Percentiles rank a stretch among this genome's conserved stretches.
phyloP scores from a whole-genome alignment of 2,329 filamentous ascomycete species.

The Pseudogymnoascus sp. region DNA sequence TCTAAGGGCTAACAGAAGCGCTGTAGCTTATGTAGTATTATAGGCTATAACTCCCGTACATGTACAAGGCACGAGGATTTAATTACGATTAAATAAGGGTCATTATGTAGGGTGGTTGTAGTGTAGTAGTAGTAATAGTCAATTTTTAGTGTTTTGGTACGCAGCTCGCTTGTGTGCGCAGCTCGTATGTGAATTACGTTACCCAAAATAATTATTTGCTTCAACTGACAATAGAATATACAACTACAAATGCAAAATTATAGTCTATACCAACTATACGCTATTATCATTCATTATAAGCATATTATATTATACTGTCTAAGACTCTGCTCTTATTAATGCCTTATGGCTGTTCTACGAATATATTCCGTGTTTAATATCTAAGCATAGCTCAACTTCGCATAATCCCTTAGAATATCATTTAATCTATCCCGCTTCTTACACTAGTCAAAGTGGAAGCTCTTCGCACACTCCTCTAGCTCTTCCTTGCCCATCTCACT shows the following conservation, averaged over 20 bases:
- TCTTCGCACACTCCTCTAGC: slow-evolving; percentile 37
- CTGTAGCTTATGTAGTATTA: too few relatives aligned
- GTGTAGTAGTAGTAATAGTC: too few relatives aligned
- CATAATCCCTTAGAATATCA: slow-evolving; percentile 21
- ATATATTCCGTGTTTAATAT: neutral
- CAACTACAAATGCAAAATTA: neutral
- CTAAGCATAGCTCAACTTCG: slow-evolving; percentile 4
- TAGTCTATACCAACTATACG: neutral
- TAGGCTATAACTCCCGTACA: too few relatives aligned
- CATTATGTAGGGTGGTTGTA: too few relatives aligned
- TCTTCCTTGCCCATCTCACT: slow-evolving; percentile 39
- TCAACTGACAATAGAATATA: neutral
- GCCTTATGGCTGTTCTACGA: neutral
- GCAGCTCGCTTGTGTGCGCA: too few relatives aligned
- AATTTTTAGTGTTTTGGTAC: too few relatives aligned
- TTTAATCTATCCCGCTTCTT: slow-evolving; percentile 42
- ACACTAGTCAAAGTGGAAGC: slow-evolving; percentile 47
- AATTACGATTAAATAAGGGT: too few relatives aligned
- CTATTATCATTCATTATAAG: neutral
- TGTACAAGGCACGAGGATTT: too few relatives aligned
- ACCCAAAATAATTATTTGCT: neutral
- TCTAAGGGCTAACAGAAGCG: too few relatives aligned
- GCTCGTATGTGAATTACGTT: too few relatives aligned
- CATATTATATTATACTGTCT: neutral
- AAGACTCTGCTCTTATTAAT: neutral